Conservation (phyloP, 257 asterid genomes). For the Striga asiatica region DNA sequence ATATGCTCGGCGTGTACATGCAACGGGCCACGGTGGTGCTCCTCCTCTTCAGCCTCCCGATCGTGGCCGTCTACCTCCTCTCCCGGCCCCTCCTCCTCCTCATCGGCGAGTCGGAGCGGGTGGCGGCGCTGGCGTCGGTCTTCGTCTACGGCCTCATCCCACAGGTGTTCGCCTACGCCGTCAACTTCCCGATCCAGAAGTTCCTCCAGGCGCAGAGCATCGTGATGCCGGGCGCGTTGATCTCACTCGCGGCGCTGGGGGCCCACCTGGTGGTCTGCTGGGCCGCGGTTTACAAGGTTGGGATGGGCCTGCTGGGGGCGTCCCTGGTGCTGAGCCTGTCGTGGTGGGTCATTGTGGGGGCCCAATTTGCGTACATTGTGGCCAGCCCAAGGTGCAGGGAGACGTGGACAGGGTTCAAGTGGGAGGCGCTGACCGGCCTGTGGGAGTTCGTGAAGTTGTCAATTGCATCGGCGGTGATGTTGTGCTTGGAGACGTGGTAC, state of each 20-base stretch:
- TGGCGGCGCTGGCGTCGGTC: constrained; percentile 31
- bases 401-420: constrained; percentile 46
- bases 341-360: constrained; percentile 47
- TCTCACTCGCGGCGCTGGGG: constrained; percentile 33
- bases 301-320: constrained; percentile 38
- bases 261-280: constrained; percentile 31
- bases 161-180: constrained; percentile 45
- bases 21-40: constrained; percentile 44
- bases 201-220: constrained; percentile 50
- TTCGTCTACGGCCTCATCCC: constrained; percentile 60
- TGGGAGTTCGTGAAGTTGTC: constrained; percentile 50
- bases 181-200: constrained; percentile 48
- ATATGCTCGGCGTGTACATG: constrained; percentile 42
- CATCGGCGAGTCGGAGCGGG: constrained; percentile 31
- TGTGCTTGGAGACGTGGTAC: constrained; percentile 61
- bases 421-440: constrained; percentile 38
- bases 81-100: constrained; percentile 30
- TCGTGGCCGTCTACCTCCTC: constrained; percentile 31
- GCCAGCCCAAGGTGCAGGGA: constrained; percentile 24
- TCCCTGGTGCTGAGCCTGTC: constrained; percentile 42
- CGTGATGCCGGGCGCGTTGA: constrained; percentile 41
- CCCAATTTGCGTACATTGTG: constrained; percentile 31
- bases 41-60: constrained; percentile 31
- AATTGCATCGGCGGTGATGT: constrained; percentile 49
- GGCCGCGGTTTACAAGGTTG: constrained; percentile 31